Evolutionary conservation across 352 stramenopile species (phyloP), one percentile per base, ranked within the genome.

Genomic region (Globisporangium emineosum): DNA sequence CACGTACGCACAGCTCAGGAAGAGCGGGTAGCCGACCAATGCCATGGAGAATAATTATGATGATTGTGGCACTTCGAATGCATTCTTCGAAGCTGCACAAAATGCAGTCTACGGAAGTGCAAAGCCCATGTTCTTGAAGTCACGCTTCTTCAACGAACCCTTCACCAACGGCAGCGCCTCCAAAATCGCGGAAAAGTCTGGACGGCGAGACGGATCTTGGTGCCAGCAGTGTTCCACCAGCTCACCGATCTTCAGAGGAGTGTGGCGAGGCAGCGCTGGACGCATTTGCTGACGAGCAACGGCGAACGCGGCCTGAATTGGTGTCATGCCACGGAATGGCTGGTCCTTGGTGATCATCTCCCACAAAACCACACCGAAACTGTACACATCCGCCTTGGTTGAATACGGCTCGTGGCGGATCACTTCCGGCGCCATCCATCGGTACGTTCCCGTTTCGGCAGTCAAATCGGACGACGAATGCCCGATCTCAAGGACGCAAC

Each of bases 401-500:
- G 96, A 98, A 75, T 98, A 98, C 15, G 93, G 93, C 62, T 94
- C 80, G 65, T 94, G 89, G 9, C 94, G 90, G 49, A 97, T 97
- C 10, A 98, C 95, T 62, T 98, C 92, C 0, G 94, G 94, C 12
- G 94, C 93, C 94, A 98, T 98, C 83, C 97, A 98, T 37, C 96
- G 81, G 66, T 96, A 96, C n/a, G 88, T 96, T 40, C 88, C 88
- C 21, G 88, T 94, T 70, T 96, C 86, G 10, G 88, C 88, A 3
- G 88, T 96, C 62, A 96, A 65, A 58, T 96, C 86, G 32, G 81
- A 78, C 35, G 81, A 90, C 35, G 74, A 81, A 47, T 64, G 56
- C 15, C 80, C 83, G 23, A 93, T 90, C 54, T 95, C 85, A 15
- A 95, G 73, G 54, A 93, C 83, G 42, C 86, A 94, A 33, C 87